Percentiles rank a stretch among this genome's conserved stretches.
Evolutionary conservation across 2,329 filamentous ascomycete genomes (phyloP).

Genomic region (Cephalotrichum gorgonifer): DNA sequence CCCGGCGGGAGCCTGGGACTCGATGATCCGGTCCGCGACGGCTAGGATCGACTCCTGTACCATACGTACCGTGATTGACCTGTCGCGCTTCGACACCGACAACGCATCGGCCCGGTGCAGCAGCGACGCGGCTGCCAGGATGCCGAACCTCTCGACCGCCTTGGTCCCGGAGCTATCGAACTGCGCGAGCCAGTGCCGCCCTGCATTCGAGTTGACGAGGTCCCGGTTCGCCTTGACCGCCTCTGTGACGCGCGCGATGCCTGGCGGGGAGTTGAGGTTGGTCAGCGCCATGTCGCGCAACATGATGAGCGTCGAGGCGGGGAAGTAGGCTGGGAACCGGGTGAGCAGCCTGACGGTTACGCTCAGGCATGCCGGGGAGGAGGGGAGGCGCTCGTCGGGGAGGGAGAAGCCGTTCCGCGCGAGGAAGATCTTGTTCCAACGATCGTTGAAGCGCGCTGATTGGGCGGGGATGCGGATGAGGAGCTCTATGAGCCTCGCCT

Average conservation of each 20-base stretch:
- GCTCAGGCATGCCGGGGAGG: background rate
- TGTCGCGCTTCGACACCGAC: background rate
- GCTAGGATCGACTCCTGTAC: background rate
- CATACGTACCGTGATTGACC: background rate
- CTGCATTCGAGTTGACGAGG: slow-evolving; percentile 15
- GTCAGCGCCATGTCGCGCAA: slow-evolving; percentile 11
- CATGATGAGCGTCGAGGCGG: slow-evolving; percentile 9
- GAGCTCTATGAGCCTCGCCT: background rate
- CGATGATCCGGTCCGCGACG: background rate
- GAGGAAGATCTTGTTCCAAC: background rate
- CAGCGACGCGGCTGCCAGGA: background rate
- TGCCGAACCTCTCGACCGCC: slow-evolving; percentile 2
- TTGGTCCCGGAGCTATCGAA: slow-evolving; percentile 7
- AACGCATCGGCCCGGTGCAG: background rate
- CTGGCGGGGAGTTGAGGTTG: slow-evolving; percentile 13
- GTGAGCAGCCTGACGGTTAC: background rate
- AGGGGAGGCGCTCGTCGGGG: background rate
- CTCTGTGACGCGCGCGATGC: slow-evolving; percentile 13
- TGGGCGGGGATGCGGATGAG: background rate
- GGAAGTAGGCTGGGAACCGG: background rate
- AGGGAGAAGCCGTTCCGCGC: background rate
- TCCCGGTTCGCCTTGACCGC: slow-evolving; percentile 13
- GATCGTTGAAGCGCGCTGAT: background rate
- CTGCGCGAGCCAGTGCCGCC: slow-evolving; percentile 19
- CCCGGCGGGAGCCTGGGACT: background rate